Evolutionary conservation across 176 grass and related monocot species (phyloP), one percentile per base, ranked within the genome.

Genomic region (Ensete glaucum): DNA sequence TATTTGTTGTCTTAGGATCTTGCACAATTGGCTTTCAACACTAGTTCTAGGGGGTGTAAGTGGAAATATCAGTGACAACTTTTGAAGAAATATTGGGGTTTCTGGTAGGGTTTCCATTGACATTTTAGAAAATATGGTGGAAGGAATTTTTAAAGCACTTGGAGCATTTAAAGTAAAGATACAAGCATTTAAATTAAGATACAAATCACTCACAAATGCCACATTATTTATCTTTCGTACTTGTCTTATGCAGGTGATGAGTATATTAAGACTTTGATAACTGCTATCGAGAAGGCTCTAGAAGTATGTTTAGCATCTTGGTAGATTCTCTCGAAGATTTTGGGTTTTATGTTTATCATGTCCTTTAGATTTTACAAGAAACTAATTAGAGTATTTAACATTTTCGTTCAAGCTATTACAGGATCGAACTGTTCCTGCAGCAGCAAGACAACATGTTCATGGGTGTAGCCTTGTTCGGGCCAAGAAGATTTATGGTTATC

Each of bases 381-480:
- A 27, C 23, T 70, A 51, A 73, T 73, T 73, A 23, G 49, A 65
- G 11, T 10, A 6, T 64, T 9, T 64, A 19, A 23, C 59, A 25
- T 64, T 64, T 17, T 65, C 14, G 29, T 19, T 52, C 19, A 0
- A 50, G 29, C 49, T 69, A 43, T 80, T 73, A 52, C 83, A 98
- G 90, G 73, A 71, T 78, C 77, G 80, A 5, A 82, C 82, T 17
- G 59, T 60, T 64, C 53, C 60, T 17, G 69, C 86, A 69, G 79
- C 90, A 78, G 93, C 88, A 87, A 86, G 53, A 81, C 88, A 83
- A 85, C 86, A 92, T 54, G 81, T 98, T 62, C 94, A 98, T 91
- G 90, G 94, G 73, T 97, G 75, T 86, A 87, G 15, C 72, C 88
- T 97, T 83, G 94, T 93, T 89, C 87, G 90, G 83, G 94, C 90